Conservation (phyloP, 2,329 filamentous ascomycete species). For the Fusarium scirpi region DNA sequence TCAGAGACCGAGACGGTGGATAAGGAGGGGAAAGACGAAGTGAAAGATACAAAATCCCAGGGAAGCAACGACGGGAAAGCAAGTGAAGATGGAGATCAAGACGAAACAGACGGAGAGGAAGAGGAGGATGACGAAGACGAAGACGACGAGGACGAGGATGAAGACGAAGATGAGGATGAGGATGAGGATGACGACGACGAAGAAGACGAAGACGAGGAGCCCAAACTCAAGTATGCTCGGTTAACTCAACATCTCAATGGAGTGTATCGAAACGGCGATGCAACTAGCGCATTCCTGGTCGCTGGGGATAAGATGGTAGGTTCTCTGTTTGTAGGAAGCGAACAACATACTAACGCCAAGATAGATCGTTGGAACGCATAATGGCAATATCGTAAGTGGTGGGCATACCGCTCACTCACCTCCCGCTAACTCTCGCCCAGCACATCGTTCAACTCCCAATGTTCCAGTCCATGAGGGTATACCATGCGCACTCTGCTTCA, state of each 20-base stretch:
- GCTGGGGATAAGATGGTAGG: constrained; percentile 97
- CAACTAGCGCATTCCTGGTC: constrained; percentile 89
- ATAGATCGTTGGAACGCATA: constrained; percentile 92
- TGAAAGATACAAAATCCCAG: constrained; percentile 21
- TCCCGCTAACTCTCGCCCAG: constrained; percentile 59
- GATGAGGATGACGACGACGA: constrained; percentile 70
- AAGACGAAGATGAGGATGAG: constrained; percentile 54
- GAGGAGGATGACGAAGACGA: constrained; percentile 40
- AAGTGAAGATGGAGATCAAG: constrained; percentile 30
- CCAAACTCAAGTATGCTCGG: constrained; percentile 90
- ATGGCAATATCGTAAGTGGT: constrained; percentile 89
- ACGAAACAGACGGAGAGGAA: constrained; percentile 24
- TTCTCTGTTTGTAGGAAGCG: too few relatives aligned
- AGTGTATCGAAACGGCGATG: constrained; percentile 94
- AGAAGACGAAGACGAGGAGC: constrained; percentile 85
- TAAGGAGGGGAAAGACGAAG: not conserved
- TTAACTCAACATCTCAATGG: constrained; percentile 82
- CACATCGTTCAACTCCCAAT: constrained; percentile 87
- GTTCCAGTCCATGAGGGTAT: constrained; percentile 84
- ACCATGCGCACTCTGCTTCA: constrained; percentile 92
- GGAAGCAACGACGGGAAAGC: constrained; percentile 38
- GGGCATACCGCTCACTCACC: not conserved
- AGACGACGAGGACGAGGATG: constrained; percentile 45
- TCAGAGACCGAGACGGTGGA: constrained; percentile 51
- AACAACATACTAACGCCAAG: constrained; percentile 40